Evolutionary conservation across 2,329 filamentous ascomycete genomes (phyloP), one percentile per base, ranked within the genome.

Genomic region (Ophiostoma fasciatum): DNA sequence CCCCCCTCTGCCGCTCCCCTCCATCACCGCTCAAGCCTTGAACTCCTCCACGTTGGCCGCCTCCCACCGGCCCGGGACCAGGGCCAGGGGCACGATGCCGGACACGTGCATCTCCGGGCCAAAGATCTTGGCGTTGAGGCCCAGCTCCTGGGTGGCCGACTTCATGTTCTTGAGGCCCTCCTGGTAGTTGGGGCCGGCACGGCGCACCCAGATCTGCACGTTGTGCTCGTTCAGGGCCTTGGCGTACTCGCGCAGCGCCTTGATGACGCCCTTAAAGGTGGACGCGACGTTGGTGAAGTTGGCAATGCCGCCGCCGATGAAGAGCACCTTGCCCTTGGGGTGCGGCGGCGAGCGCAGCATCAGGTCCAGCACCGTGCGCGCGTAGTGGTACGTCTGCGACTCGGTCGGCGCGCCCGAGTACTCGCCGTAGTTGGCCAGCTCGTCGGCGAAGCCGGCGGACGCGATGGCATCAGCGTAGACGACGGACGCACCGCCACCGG

Each of bases 101-200:
- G 80, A 88, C 52, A 98, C 88, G 65, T 96, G 85, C 83, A 96
- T 94, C 65, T 94, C 76, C 31, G 71, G 71, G 37, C 71, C 71
- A 45, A 74, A 75, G 53, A 74, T 68, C 61, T 73, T 71, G 55
- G 68, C 68, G 47, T 70, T 59, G 47, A 98, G 74, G 49, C 83
- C 82, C 41, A 98, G 75, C 68, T 98, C 90, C 59, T 88, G 76
- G 42, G 85, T 90, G 13, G 93, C 88, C 33, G 77, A 74, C 75
- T 96, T 96, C 75, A 98, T 94, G 76, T 96, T 98, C 78, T 94
- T 94, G 48, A 98, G 79, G 66, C 90, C 90, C 66, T 98, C 90
- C 66, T 98, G 90, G 76, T 93, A 98, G 74, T 98, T 98, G 62
- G 90, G 90, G 42, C 90, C 84, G 36, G 90, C 73, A 62, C 74